Evolutionary conservation across 1,139 yeast genomes (phyloP).

Genomic region (Yamadazyma taylorii): DNA sequence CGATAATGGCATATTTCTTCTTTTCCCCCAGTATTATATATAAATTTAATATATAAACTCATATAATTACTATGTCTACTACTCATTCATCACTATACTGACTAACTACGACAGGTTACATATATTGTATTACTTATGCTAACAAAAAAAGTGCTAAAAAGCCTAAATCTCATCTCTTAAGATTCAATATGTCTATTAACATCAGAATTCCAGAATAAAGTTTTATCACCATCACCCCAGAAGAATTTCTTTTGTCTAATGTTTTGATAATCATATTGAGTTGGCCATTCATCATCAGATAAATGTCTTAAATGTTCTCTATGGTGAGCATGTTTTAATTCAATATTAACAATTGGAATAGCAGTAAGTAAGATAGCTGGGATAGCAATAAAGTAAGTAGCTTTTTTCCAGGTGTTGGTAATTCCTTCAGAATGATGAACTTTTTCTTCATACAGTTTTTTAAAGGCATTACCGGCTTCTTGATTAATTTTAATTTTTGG

Average conservation of each 20-base stretch:
- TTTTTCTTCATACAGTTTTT: constrained; percentile 52
- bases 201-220: constrained; percentile 92
- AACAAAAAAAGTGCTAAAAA: not conserved
- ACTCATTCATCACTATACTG: too few relatives aligned
- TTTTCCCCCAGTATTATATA: not conserved
- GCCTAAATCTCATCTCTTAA: constrained; percentile 4
- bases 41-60: not conserved
- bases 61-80: too few relatives aligned
- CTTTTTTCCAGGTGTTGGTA: constrained; percentile 79
- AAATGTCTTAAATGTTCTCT: constrained; percentile 77
- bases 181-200: constrained; percentile 78
- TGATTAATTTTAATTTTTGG: constrained; percentile 29
- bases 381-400: constrained; percentile 74
- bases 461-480: constrained; percentile 46
- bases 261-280: constrained; percentile 87
- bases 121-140: not conserved
- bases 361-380: constrained; percentile 81
- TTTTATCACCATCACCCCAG: constrained; percentile 99
- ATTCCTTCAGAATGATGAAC: constrained; percentile 78
- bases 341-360: constrained; percentile 77
- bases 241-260: constrained; percentile 82
- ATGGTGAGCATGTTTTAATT: constrained; percentile 86
- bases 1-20: constrained; percentile 9
- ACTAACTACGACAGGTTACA: too few relatives aligned
- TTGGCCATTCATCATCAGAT: constrained; percentile 89